phyloP scores from a whole-genome alignment of 2,329 filamentous ascomycete species.

The Trichoderma koningiopsis region DNA sequence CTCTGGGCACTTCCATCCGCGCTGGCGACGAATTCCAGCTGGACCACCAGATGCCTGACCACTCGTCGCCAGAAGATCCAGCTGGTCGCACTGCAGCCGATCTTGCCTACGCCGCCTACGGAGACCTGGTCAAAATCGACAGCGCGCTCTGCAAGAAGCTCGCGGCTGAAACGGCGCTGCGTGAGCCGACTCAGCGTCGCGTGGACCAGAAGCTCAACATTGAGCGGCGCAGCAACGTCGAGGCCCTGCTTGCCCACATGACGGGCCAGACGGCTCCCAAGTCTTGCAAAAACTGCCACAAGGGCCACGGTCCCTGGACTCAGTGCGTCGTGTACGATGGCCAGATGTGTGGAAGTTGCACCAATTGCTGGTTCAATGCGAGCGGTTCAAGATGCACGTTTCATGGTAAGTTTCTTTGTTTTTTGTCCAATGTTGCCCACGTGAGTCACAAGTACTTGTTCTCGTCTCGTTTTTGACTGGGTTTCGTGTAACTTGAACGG shows the following conservation, averaged over 20 bases:
- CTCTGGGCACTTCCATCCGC: slow-evolving; percentile 15
- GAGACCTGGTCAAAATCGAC: slow-evolving; percentile 51
- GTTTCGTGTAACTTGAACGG: background rate
- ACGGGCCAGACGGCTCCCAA: slow-evolving; percentile 51
- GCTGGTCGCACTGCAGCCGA: slow-evolving; percentile 46
- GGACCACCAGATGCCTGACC: slow-evolving; percentile 21
- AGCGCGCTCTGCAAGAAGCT: slow-evolving; percentile 58
- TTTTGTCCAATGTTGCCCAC: background rate
- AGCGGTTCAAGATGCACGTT: slow-evolving; percentile 62
- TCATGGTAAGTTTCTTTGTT: slow-evolving; percentile 53
- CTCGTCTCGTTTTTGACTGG: background rate
- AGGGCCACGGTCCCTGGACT: slow-evolving; percentile 62
- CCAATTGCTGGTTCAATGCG: slow-evolving; percentile 66
- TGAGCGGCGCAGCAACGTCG: slow-evolving; percentile 60
- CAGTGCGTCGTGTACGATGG: slow-evolving; percentile 61
- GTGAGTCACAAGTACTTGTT: background rate
- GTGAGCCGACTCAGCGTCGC: slow-evolving; percentile 55
- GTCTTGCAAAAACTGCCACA: slow-evolving; percentile 63
- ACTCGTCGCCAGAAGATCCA: slow-evolving; percentile 17
- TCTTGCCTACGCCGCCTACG: slow-evolving; percentile 51
- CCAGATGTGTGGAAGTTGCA: slow-evolving; percentile 63
- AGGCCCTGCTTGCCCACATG: slow-evolving; percentile 60
- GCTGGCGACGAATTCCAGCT: slow-evolving; percentile 18
- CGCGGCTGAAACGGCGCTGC: slow-evolving; percentile 51
- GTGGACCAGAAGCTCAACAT: slow-evolving; percentile 58